Percentiles rank a stretch among this genome's conserved stretches.
phyloP scores from a whole-genome alignment of 2,329 filamentous ascomycete genomes.

The Colletotrichum sp. region DNA sequence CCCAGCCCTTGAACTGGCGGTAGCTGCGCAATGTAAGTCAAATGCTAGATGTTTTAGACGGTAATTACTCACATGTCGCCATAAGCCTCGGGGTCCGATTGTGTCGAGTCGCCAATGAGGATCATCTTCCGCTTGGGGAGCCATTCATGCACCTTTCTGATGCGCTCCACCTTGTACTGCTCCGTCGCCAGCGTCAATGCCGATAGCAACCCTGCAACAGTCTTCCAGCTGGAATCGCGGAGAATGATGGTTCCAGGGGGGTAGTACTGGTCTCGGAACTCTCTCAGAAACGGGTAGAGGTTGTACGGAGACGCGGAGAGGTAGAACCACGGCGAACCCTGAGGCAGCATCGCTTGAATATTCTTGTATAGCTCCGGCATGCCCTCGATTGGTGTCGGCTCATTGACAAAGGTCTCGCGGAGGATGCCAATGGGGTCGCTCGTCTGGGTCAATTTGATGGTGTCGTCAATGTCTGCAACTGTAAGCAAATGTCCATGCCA shows the following conservation, averaged over 20 bases:
- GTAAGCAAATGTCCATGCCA: conserved; percentile 15
- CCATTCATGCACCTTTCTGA: conserved; percentile 79
- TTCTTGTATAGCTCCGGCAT: conserved; percentile 86
- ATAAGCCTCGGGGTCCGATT: conserved; percentile 90
- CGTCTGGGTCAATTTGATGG: conserved; percentile 90
- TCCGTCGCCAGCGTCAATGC: conserved; percentile 82
- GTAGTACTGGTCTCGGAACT: conserved; percentile 75
- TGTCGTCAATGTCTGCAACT: conserved; percentile 84
- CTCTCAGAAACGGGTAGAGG: conserved; percentile 83
- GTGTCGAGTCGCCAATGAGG: conserved; percentile 88
- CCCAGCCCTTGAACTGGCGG: conserved; percentile 74
- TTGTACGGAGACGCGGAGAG: conserved; percentile 94
- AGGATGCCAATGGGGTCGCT: conserved; percentile 82
- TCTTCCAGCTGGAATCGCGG: conserved; percentile 86
- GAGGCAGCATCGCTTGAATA: conserved; percentile 58
- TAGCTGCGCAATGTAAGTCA: conserved; percentile 43
- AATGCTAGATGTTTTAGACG: rapidly evolving
- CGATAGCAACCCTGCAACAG: conserved; percentile 77
- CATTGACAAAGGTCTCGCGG: conserved; percentile 80
- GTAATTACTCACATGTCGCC: conserved; percentile 69
- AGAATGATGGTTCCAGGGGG: conserved; percentile 82
- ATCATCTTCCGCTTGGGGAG: conserved; percentile 81
- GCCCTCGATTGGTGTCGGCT: conserved; percentile 72
- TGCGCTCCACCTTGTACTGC: conserved; percentile 83
- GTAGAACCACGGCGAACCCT: conserved; percentile 84